A percentile compares a stretch with the other conserved stretches of the same genome.
phyloP scores from a whole-genome alignment of 2,329 filamentous ascomycete genomes.

The Elsinoe necatrix region DNA sequence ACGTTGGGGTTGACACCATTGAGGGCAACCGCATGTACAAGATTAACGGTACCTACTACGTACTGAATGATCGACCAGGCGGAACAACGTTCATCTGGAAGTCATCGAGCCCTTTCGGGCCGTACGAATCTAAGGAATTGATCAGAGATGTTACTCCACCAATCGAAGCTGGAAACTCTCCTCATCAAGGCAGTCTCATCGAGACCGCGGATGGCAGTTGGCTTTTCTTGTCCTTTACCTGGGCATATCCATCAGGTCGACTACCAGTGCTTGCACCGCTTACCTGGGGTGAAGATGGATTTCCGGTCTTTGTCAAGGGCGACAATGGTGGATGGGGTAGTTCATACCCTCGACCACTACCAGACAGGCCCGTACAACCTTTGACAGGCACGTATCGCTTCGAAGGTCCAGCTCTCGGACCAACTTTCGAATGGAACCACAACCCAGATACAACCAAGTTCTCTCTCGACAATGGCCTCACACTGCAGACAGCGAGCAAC shows the following conservation, averaged over 20 bases:
- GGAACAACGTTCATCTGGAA: slow-evolving; percentile 44
- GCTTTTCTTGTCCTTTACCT: slow-evolving; percentile 53
- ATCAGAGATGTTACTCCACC: slow-evolving; percentile 38
- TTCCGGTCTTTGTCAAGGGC: slow-evolving; percentile 36
- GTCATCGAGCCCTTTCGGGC: slow-evolving; percentile 42
- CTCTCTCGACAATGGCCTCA: slow-evolving; percentile 38
- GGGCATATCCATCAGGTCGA: slow-evolving; percentile 48
- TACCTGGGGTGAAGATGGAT: slow-evolving; percentile 45
- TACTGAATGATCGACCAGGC: slow-evolving; percentile 43
- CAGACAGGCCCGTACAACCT: slow-evolving; percentile 27
- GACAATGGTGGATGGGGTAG: slow-evolving; percentile 42
- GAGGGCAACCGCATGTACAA: slow-evolving; percentile 53
- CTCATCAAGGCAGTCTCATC: slow-evolving; percentile 50
- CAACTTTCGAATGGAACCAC: slow-evolving; percentile 55
- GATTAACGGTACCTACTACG: slow-evolving; percentile 48
- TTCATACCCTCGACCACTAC: slow-evolving; percentile 25
- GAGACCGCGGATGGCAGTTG: slow-evolving; percentile 45
- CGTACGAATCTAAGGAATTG: slow-evolving; percentile 42
- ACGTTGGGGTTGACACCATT: slow-evolving; percentile 20
- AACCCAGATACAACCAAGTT: slow-evolving; percentile 47
- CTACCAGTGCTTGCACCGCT: slow-evolving; percentile 51
- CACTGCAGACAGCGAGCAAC: slow-evolving; percentile 43
- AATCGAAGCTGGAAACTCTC: slow-evolving; percentile 28
- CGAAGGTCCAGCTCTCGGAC: slow-evolving; percentile 33
- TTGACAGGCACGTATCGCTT: slow-evolving; percentile 42